Conservation (phyloP, 768 basidiomycete species). For the Tubosaeta brunneosetosa region DNA sequence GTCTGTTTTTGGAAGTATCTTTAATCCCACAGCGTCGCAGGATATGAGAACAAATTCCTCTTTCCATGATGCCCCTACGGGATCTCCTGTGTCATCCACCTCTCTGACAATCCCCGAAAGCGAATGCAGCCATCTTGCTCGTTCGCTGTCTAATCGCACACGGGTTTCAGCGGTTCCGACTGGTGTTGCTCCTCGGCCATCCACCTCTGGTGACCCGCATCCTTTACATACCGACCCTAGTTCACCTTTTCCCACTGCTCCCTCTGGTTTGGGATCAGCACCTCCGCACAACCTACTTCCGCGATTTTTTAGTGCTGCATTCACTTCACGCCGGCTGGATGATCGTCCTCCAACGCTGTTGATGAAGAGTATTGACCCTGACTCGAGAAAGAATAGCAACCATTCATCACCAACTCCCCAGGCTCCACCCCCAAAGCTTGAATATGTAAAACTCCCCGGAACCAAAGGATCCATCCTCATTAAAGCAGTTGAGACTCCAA, state of each 20-base stretch:
- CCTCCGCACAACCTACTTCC: constrained; percentile 65
- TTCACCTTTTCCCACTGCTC: constrained; percentile 23
- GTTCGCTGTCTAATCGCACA: constrained; percentile 25
- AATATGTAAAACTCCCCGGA: constrained; percentile 89
- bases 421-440: constrained; percentile 75
- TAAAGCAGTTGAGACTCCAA: constrained; percentile 84
- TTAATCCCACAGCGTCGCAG: constrained; percentile 25
- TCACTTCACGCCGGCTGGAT: constrained; percentile 55
- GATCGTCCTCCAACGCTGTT: constrained; percentile 40
- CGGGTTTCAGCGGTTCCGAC: constrained; percentile 12
- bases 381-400: constrained; percentile 33
- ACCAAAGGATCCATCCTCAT: constrained; percentile 82
- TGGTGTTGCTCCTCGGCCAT: constrained; percentile 26
- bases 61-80: constrained; percentile 15
- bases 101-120: constrained; percentile 19
- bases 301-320: constrained; percentile 63
- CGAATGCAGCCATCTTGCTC: constrained; percentile 18
- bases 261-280: constrained; percentile 28
- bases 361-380: constrained; percentile 37
- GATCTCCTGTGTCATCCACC: constrained; percentile 14
- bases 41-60: constrained; percentile 27
- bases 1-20: constrained; percentile 59
- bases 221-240: constrained; percentile 18
- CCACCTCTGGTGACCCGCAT: constrained; percentile 31
- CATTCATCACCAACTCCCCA: constrained; percentile 39